These are phyloP conservation scores for Stenocarpella maydis DNA, from an alignment of 2,329 filamentous ascomycete species.

Conservation along the genomic window DNA sequence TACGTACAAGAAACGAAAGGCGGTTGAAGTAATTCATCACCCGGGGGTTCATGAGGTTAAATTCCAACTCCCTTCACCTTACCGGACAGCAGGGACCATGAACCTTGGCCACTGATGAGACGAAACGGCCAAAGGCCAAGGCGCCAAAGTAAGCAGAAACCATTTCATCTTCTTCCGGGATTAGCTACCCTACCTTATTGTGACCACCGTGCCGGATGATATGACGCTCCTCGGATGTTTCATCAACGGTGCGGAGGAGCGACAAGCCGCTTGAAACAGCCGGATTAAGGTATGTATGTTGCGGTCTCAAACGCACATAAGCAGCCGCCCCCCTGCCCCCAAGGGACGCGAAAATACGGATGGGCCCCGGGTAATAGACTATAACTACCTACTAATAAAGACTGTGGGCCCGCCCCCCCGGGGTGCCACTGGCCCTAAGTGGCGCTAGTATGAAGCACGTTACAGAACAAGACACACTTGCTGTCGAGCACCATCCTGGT, in stretches of 20 bases:
- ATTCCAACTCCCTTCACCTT: background rate
- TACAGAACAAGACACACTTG: constrained; percentile 3
- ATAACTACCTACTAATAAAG: too few relatives aligned
- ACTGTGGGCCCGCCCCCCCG: background rate
- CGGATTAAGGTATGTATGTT: constrained; percentile 5
- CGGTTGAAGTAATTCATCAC: background rate
- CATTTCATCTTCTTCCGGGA: background rate
- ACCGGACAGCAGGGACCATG: background rate
- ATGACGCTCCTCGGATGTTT: constrained; percentile 20
- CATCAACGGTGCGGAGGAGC: constrained; percentile 21
- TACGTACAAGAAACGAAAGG: background rate
- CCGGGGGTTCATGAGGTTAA: background rate
- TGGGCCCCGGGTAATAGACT: constrained; percentile 12
- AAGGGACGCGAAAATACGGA: background rate
- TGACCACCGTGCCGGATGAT: constrained; percentile 7
- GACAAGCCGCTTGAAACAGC: constrained; percentile 24
- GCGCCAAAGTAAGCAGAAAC: constrained; percentile 2
- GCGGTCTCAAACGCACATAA: constrained; percentile 15
- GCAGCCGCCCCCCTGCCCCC: too few relatives aligned
- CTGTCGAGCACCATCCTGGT: background rate
- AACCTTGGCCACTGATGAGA: constrained; percentile 10
- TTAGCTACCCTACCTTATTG: constrained; percentile 9
- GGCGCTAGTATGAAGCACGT: constrained; percentile 16
- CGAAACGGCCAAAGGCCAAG: background rate
- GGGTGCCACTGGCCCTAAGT: background rate